phyloP scores from a whole-genome alignment of 1,284 basidiomycete genomes.

The Naganishia liquefaciens region DNA sequence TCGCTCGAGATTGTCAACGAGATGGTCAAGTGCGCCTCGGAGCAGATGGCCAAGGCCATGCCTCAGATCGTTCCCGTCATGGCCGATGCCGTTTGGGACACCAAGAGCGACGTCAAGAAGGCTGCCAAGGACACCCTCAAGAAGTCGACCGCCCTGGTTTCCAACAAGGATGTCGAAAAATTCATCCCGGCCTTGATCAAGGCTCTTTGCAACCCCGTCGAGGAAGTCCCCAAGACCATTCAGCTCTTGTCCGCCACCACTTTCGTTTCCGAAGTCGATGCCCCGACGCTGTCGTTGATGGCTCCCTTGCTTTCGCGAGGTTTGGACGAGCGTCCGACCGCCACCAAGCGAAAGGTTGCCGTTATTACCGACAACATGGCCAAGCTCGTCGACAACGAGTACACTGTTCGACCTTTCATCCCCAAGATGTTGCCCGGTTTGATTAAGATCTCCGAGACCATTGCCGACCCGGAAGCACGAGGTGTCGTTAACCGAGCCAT shows the following conservation, averaged over 20 bases:
- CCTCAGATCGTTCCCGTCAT: conserved; percentile 96
- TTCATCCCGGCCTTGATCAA: conserved; percentile 98
- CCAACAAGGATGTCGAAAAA: conserved; percentile 91
- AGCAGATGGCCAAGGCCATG: conserved; percentile 85
- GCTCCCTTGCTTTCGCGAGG: conserved; percentile 96
- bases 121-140: conserved; percentile 91
- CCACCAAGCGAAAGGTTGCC: conserved; percentile 94
- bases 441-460: conserved; percentile 86
- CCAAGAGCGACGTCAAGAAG: conserved; percentile 99
- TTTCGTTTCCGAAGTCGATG: conserved; percentile 99
- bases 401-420: conserved; percentile 94
- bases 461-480: conserved; percentile 95
- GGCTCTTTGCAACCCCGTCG: conserved; percentile 96
- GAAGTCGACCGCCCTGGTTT: conserved; percentile 88
- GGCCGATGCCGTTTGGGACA: conserved; percentile 97
- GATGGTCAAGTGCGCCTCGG: conserved; percentile 80
- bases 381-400: conserved; percentile 92
- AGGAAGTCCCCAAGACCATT: conserved; percentile 97
- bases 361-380: conserved; percentile 98
- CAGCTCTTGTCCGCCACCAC: conserved; percentile 96
- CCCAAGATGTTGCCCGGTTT: conserved; percentile 92
- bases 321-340: conserved; percentile 89
- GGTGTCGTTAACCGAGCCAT: conserved; percentile 84
- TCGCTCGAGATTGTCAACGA: conserved; percentile 82
- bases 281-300: conserved; percentile 97